Evolutionary conservation across 2,329 filamentous ascomycete species (phyloP), one percentile per base, ranked within the genome.

Genomic region (Aspergillus thermomutatus): DNA sequence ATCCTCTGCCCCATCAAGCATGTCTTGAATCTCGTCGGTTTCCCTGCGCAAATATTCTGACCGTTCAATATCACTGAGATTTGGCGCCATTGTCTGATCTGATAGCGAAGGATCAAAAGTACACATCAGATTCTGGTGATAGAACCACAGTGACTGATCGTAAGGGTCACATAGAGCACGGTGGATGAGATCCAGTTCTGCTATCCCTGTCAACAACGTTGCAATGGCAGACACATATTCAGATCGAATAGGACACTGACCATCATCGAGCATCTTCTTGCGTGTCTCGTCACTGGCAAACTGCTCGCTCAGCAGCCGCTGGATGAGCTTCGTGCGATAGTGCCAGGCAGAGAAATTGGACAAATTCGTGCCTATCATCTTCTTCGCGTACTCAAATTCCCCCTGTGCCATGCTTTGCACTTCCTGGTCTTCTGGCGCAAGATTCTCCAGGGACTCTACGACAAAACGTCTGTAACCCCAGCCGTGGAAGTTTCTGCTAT

Each of bases 261-360:
- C 88, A 63, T 86, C 77, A 53, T 93, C 87, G 8, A 97, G 78
- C 66, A 96, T 88, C 41, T 78, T 77, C 65, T 80, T 83, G 54
- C 94, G 82, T 49, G 85, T 83, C 21, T 73, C 76, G 50, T 85
- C 81, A 58, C 84, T 82, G 1, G 90, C 88, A 0, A 79, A 74
- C 50, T 90, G 83, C 73, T 95, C 90, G 19, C 84, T 76, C 50
- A 97, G 78, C 21, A 97, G 75, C 43, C 84, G 83, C 45, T 90
- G 85, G 54, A 97, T 94, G 23, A 97, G 80, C 68, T 90, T 90
- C 64, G 89, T 91, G 52, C 94, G 86, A 69, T 89, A 89, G 72
- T 99, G 94, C 93, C 94, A 97, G 1, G 94, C 94, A 3, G 92
- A 97, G 72, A 97, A 99, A 72, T 99, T 99, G 43, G 90, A 96